Conservation (phyloP, 2,329 filamentous ascomycete genomes). For the Diaporthe sp. region DNA sequence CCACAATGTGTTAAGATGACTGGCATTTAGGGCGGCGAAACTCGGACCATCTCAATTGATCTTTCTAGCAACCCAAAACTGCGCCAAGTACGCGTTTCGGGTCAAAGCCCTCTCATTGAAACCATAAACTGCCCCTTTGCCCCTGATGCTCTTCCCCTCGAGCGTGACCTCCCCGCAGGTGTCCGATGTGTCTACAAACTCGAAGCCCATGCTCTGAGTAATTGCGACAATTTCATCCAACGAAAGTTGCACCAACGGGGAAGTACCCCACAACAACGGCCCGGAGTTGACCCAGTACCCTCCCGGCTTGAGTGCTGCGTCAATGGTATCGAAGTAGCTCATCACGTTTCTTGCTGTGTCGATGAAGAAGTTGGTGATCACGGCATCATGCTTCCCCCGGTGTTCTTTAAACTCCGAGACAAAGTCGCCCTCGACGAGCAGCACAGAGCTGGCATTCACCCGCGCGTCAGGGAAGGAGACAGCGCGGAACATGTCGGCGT, state of each 20-base stretch:
- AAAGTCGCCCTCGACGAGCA: conserved; percentile 2
- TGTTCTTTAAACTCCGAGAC: neutral
- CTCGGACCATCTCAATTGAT: neutral
- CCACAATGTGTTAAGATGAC: too few species aligned
- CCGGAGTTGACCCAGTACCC: neutral
- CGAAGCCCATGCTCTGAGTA: neutral
- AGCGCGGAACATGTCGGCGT: neutral
- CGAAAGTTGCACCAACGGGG: neutral
- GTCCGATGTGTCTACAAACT: neutral
- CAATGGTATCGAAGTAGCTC: neutral
- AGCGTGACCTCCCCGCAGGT: neutral
- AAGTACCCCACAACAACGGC: neutral
- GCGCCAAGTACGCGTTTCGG: neutral
- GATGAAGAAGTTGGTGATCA: neutral
- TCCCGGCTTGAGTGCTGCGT: neutral
- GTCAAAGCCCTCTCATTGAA: neutral
- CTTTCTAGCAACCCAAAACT: neutral
- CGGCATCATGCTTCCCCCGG: neutral
- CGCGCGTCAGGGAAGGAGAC: neutral
- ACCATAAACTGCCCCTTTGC: neutral
- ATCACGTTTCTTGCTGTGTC: neutral
- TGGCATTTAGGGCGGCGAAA: too few species aligned
- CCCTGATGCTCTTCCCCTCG: neutral
- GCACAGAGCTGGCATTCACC: neutral
- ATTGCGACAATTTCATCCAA: neutral